Evolutionary conservation across 768 basidiomycete genomes (phyloP), one percentile per base, ranked within the genome.

Genomic region (Calocybe indica): DNA sequence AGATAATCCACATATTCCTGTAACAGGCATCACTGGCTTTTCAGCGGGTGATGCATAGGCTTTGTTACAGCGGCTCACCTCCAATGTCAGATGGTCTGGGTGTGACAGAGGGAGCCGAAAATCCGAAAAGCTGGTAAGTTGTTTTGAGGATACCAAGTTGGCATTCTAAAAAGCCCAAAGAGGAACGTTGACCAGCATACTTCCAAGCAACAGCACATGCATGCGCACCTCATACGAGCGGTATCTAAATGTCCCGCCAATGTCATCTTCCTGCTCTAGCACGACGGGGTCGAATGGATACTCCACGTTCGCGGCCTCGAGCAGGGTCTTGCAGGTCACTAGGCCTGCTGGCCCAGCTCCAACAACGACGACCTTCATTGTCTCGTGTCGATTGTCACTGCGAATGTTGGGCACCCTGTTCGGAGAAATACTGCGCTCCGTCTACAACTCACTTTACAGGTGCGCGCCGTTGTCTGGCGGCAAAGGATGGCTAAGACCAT

Each of bases 61-160:
- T 29, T n/a, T n/a, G 28, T 40, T 22, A 35, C n/a, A 4, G 13
- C 37, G 3, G 34, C 45, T 9, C 46, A 71, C 72, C 53, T 68
- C 62, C 5, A 78, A 54, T 1, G 71, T 71, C 15, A 77, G 56
- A 53, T 80, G 77, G 56, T 80, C 78, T 9, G 64, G 57, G 47
- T 76, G 72, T 10, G 62, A 59, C 8, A 68, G 50, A 8, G 78
- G 73, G 29, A 78, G 59, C 9, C 80, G 74, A 59, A 78, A 81
- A 59, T 82, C 80, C 30, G 75, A 76, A 61, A 81, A 82, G 48
- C 70, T 69, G 5, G 80, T 82, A 33, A 82, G 64, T 56, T 81
- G 78, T 55, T 80, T 81, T 9, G 75, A 75, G 10, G 73, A 76
- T n/a, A 80, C 78, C 15, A 80, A 62, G 13, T 62, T 66, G 9